phyloP scores from a whole-genome alignment of 345 rosid genomes.

The Citrus glauca region DNA sequence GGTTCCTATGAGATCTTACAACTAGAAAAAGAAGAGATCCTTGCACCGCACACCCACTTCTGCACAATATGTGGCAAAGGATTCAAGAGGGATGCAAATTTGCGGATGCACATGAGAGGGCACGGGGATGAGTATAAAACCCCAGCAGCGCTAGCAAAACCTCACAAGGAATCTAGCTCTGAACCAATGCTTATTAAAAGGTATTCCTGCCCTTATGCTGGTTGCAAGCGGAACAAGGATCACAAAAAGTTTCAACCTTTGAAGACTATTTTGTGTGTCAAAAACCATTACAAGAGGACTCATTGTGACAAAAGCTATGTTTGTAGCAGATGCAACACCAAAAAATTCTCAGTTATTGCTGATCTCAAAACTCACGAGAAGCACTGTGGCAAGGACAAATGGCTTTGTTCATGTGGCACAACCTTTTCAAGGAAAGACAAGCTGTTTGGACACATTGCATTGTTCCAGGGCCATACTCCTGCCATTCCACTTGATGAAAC shows the following conservation, averaged over 20 bases:
- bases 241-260: slow-evolving; percentile 95
- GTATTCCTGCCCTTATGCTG: slow-evolving; percentile 89
- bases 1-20: slow-evolving; percentile 93
- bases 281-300: slow-evolving; percentile 94
- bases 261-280: slow-evolving; percentile 88
- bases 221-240: slow-evolving; percentile 97
- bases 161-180: slow-evolving; percentile 60
- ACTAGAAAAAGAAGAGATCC: slow-evolving; percentile 94
- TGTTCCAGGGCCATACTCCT: slow-evolving; percentile 98
- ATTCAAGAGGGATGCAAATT: slow-evolving; percentile 92
- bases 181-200: slow-evolving; percentile 73
- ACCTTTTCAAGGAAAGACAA: slow-evolving; percentile 98
- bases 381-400: slow-evolving; percentile 94
- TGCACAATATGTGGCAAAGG: slow-evolving; percentile 98
- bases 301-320: slow-evolving; percentile 93
- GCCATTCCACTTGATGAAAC: slow-evolving; percentile 76
- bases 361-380: slow-evolving; percentile 98
- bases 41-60: slow-evolving; percentile 97
- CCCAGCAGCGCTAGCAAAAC: slow-evolving; percentile 88
- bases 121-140: slow-evolving; percentile 98
- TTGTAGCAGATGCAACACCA: slow-evolving; percentile 89
- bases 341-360: slow-evolving; percentile 91
- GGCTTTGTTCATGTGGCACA: slow-evolving; percentile 98
- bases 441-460: slow-evolving; percentile 87
- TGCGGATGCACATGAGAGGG: slow-evolving; percentile 99